Evolutionary conservation across 2,329 filamentous ascomycete genomes (phyloP).

Genomic region (Leptographium lundbergii): DNA sequence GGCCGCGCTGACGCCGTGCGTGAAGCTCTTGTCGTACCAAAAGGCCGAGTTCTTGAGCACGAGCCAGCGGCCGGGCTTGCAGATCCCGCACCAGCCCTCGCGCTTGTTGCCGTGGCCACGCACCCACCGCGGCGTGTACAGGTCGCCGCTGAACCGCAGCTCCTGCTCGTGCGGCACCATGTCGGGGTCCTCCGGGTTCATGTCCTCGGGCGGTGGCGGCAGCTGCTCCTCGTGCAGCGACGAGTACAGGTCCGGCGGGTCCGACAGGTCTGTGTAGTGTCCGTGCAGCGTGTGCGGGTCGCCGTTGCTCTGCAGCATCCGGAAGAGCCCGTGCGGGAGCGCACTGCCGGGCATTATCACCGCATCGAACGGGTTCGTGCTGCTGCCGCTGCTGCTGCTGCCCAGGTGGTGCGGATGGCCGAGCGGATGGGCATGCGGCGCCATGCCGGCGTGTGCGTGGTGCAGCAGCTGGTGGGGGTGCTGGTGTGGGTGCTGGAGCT

Average conservation of each 20-base stretch:
- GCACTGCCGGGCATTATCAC: constrained; percentile 36
- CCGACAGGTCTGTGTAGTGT: constrained; percentile 61
- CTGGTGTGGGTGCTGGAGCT: not conserved
- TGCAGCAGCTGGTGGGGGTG: constrained; percentile 2
- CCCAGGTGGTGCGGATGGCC: not conserved
- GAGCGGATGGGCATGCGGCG: not conserved
- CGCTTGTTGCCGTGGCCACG: constrained; percentile 78
- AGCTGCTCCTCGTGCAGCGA: constrained; percentile 62
- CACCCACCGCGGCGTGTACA: constrained; percentile 77
- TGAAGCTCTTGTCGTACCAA: constrained; percentile 89
- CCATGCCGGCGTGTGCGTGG: not conserved
- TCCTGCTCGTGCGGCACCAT: constrained; percentile 68
- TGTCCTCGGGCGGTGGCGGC: constrained; percentile 64
- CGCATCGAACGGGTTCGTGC: constrained; percentile 40
- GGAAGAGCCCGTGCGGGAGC: constrained; percentile 59
- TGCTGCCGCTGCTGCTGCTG: constrained; percentile 33
- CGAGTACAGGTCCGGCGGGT: constrained; percentile 65
- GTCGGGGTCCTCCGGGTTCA: constrained; percentile 67
- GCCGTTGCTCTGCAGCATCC: constrained; percentile 62
- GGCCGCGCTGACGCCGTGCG: constrained; percentile 72
- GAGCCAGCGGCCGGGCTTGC: constrained; percentile 74
- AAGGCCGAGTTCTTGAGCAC: constrained; percentile 84
- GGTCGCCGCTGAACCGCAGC: constrained; percentile 64
- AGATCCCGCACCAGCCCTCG: constrained; percentile 82
- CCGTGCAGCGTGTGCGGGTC: constrained; percentile 54